phyloP scores from a whole-genome alignment of 2,329 filamentous ascomycete species.

The Phaeosphaeria sp. region DNA sequence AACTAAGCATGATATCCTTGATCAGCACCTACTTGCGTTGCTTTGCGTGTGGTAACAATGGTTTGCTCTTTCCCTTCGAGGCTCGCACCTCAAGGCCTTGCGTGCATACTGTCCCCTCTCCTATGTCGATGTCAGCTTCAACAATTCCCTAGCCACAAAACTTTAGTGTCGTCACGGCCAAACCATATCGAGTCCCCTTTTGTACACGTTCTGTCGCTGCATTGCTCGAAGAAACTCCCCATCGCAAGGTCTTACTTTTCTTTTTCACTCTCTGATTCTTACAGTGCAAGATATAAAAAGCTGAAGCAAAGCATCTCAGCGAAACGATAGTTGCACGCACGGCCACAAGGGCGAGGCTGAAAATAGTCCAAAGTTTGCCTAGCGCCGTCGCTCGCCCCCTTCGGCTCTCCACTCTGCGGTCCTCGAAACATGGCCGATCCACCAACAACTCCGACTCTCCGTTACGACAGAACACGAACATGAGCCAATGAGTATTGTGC shows the following conservation, averaged over 20 bases:
- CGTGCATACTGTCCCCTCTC: too few species aligned
- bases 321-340: conserved; percentile 10
- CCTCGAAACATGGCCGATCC: conserved; percentile 9
- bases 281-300: background rate
- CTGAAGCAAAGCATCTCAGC: background rate
- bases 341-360: background rate
- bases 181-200: too few species aligned
- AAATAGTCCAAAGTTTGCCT: conserved; percentile 7
- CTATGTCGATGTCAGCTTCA: too few species aligned
- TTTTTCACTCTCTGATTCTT: background rate
- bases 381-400: conserved; percentile 4
- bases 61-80: too few species aligned
- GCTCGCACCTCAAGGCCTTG: too few species aligned
- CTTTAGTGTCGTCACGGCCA: too few species aligned
- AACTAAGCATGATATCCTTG: background rate
- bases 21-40: too few species aligned
- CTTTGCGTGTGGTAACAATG: too few species aligned
- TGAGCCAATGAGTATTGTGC: conserved; percentile 1
- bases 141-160: too few species aligned
- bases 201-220: too few species aligned
- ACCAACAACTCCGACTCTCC: conserved; percentile 3
- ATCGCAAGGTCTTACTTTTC: too few species aligned
- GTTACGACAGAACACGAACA: background rate
- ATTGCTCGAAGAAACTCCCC: too few species aligned
- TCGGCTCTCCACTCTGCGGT: conserved; percentile 15